Evolutionary conservation across 495 filamentous ascomycete genomes (phyloP).

Genomic region (Aspergillus incahuasiensis): DNA sequence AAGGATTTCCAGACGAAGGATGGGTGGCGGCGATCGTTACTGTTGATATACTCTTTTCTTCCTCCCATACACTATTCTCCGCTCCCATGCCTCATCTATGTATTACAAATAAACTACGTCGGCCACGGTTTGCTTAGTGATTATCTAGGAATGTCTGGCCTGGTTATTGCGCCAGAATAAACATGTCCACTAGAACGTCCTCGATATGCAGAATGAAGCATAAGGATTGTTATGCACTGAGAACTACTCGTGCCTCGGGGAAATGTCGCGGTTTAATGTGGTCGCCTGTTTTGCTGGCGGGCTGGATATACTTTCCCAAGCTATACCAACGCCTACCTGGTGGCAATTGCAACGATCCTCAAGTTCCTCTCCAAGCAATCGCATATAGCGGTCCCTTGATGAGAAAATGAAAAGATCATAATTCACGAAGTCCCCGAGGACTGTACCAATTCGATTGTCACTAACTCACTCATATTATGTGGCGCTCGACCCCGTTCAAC

Average conservation of each 20-base stretch:
- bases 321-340: too few relatives aligned
- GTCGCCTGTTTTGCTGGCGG: too few relatives aligned
- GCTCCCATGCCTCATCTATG: constrained; percentile 15
- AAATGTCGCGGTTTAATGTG: too few relatives aligned
- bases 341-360: not conserved
- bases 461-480: constrained; percentile 7
- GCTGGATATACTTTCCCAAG: too few relatives aligned
- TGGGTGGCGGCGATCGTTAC: not conserved
- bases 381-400: constrained; percentile 40
- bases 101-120: constrained; percentile 13
- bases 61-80: constrained; percentile 16
- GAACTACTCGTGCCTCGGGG: too few relatives aligned
- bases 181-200: too few relatives aligned
- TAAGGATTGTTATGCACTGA: too few relatives aligned
- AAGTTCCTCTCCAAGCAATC: constrained; percentile 41
- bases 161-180: not conserved
- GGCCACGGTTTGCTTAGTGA: constrained; percentile 6
- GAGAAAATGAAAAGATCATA: constrained; percentile 31
- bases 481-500: not conserved
- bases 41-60: constrained; percentile 4
- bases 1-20: not conserved
- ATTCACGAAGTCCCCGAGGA: constrained; percentile 8
- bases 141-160: not conserved
- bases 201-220: too few relatives aligned
- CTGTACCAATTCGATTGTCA: constrained; percentile 17